Conservation (phyloP, 495 filamentous ascomycete genomes). For the Clavariopsis aquatica region DNA sequence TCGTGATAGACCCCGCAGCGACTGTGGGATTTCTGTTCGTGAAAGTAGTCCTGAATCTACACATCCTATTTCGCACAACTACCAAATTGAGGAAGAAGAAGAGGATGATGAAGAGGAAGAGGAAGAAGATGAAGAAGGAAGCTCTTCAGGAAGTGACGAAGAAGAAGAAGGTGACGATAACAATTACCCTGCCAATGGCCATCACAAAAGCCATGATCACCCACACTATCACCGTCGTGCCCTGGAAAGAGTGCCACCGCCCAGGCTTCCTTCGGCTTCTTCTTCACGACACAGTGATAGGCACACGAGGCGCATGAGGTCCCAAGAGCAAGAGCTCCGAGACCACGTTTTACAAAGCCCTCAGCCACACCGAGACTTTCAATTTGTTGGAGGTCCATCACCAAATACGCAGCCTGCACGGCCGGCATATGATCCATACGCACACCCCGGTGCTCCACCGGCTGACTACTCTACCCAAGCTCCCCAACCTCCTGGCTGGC, state of each 20-base stretch:
- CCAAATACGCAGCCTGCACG: constrained; percentile 18
- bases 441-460: constrained; percentile 18
- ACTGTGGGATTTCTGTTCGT: constrained; percentile 30
- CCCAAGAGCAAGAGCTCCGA: constrained; percentile 35
- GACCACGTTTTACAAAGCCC: constrained; percentile 38
- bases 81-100: constrained; percentile 13
- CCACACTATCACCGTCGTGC: constrained; percentile 17
- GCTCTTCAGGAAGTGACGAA: constrained; percentile 17
- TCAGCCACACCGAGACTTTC: constrained; percentile 32
- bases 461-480: constrained; percentile 15
- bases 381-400: constrained; percentile 25
- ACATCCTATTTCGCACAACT: not conserved
- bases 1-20: constrained; percentile 28
- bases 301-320: constrained; percentile 25
- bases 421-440: constrained; percentile 11
- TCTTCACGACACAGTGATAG: constrained; percentile 29
- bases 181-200: constrained; percentile 14
- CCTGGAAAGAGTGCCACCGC: constrained; percentile 27
- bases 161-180: constrained; percentile 41
- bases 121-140: constrained; percentile 23
- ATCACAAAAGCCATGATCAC: not conserved
- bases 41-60: constrained; percentile 31
- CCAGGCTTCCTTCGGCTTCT: constrained; percentile 23
- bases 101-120: constrained; percentile 25
- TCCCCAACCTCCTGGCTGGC: constrained; percentile 19